phyloP scores from a whole-genome alignment of 148 eudicot genomes.

The Vaccinium macrocarpon region DNA sequence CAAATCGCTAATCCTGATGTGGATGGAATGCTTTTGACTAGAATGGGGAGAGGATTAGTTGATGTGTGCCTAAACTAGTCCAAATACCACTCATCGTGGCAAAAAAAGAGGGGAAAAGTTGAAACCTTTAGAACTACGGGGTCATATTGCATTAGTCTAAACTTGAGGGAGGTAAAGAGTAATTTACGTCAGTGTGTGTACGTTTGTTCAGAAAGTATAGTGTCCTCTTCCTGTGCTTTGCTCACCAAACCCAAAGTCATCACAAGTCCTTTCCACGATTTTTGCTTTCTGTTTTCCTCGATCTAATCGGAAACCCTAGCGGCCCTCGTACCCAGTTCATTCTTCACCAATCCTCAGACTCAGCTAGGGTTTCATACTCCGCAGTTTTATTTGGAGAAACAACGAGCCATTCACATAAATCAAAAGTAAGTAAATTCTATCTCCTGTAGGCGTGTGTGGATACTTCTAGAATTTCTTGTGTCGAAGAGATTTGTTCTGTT shows the following conservation, averaged over 20 bases:
- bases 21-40: too few relatives aligned
- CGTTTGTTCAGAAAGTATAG: background rate
- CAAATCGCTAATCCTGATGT: too few relatives aligned
- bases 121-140: too few relatives aligned
- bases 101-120: too few relatives aligned
- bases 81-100: too few relatives aligned
- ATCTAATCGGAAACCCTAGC: constrained; percentile 13
- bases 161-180: background rate
- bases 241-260: constrained; percentile 9
- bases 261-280: background rate
- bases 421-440: background rate
- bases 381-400: background rate
- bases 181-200: background rate
- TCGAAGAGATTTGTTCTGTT: background rate
- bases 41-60: too few relatives aligned
- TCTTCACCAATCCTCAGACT: background rate
- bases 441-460: background rate
- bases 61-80: too few relatives aligned
- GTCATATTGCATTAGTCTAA: background rate
- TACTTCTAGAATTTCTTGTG: background rate
- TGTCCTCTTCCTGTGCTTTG: background rate
- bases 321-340: background rate
- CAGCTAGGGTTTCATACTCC: background rate
- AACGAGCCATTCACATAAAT: background rate
- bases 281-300: background rate